A percentile compares a stretch with the other conserved stretches of the same genome.
phyloP scores from a whole-genome alignment of 2,329 filamentous ascomycete genomes.

The Verticillium isaacii region DNA sequence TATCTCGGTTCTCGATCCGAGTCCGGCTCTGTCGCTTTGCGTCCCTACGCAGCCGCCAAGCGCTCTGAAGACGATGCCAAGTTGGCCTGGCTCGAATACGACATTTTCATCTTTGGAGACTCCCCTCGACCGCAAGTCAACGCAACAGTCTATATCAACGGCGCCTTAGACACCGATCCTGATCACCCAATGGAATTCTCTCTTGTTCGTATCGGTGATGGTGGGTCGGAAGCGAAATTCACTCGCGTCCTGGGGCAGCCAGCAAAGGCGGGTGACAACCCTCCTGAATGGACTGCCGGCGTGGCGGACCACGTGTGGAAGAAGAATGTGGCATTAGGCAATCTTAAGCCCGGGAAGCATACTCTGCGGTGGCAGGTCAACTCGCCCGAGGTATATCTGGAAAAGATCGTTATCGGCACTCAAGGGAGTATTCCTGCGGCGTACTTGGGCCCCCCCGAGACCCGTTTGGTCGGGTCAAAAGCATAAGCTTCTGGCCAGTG shows the following conservation, averaged over 20 bases:
- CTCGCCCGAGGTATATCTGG: constrained; percentile 24
- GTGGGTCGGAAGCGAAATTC: constrained; percentile 23
- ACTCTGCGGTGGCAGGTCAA: constrained; percentile 20
- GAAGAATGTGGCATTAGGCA: constrained; percentile 21
- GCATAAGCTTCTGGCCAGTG: too few species aligned
- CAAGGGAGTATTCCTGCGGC: constrained; percentile 14
- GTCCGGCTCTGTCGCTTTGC: constrained; percentile 8
- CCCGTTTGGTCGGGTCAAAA: constrained; percentile 6
- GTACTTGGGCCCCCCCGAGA: constrained; percentile 24
- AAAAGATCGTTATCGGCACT: constrained; percentile 24
- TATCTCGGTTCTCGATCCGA: constrained; percentile 8
- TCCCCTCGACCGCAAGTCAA: constrained; percentile 7
- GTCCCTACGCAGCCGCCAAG: constrained; percentile 5
- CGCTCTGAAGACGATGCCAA: background rate
- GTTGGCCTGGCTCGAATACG: constrained; percentile 17
- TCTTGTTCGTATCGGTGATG: constrained; percentile 27
- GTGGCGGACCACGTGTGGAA: constrained; percentile 44
- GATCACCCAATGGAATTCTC: constrained; percentile 40
- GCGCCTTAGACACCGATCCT: constrained; percentile 42
- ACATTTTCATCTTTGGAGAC: constrained; percentile 20
- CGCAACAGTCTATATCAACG: constrained; percentile 21
- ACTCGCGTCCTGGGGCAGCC: constrained; percentile 28
- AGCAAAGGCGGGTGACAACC: constrained; percentile 33
- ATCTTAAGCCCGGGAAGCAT: constrained; percentile 15
- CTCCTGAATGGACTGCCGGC: constrained; percentile 38